Evolutionary conservation across 2,329 filamentous ascomycete genomes (phyloP), one percentile per base, ranked within the genome.

Genomic region (Tolypocladium inflatum): DNA sequence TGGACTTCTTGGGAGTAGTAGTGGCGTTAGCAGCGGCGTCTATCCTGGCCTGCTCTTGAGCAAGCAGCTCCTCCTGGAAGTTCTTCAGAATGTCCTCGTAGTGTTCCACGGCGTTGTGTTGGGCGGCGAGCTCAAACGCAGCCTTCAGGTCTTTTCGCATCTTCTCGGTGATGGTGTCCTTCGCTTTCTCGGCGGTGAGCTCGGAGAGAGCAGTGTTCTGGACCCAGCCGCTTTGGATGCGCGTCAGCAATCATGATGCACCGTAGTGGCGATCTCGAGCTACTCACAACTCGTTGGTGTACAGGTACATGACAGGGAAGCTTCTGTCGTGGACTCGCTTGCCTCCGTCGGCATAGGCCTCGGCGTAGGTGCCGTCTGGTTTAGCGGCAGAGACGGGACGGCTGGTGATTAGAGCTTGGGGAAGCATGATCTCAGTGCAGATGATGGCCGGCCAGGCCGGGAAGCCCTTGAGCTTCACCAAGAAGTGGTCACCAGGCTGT

Each of bases 221-320:
- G 63, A 93, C 90, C 93, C 93, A 99, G 42, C 90, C 89, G 75
- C 94, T 99, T 65, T 59, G 59, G 19, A 59, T 11, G 39, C 52
- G 53, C 38, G 50, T 63, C 57, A 57, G 64, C 61, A 56, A 65
- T 7, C n/a, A 55, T 45, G 53, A 17, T 48, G 35, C 52, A 48
- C 41, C 39, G 30, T 21, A 30, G 45, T n/a, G 35, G 19, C 30
- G 19, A 43, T n/a, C 9, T 33, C 19, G 26, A 26, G 39, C 23
- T 45, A 85, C 93, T 84, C 77, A 99, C 94, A 99, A 97, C 80
- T 97, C 93, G 68, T 97, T 97, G 42, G 92, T 96, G 63, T 85
- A 80, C 55, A 97, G 78, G 71, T 96, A 97, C 93, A 97, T 97
- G 68, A 97, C 86, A 6, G 93, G 90, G 71, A 91, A 97, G 37